phyloP scores from a whole-genome alignment of 2,329 filamentous ascomycete genomes.

The Grosmannia clavigera region DNA sequence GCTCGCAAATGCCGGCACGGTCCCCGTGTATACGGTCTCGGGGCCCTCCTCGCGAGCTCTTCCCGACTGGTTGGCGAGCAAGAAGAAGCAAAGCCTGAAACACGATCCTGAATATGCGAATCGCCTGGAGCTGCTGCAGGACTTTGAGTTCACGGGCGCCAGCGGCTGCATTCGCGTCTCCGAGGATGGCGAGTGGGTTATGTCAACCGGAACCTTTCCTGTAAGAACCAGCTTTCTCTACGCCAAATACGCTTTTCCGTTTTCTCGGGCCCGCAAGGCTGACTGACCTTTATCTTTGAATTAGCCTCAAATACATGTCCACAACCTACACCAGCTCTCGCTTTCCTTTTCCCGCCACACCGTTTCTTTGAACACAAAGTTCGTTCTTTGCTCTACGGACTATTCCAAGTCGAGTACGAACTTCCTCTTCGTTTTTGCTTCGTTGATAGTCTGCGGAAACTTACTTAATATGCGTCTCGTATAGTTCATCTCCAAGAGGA shows the following conservation, averaged over 20 bases:
- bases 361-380: conserved; percentile 80
- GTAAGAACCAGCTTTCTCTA: conserved; percentile 18
- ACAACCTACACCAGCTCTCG: conserved; percentile 84
- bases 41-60: conserved; percentile 78
- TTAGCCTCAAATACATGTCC: conserved; percentile 69
- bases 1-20: conserved; percentile 13
- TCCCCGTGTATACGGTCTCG: conserved; percentile 65
- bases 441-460: conserved; percentile 27
- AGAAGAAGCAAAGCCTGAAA: conserved; percentile 83
- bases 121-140: conserved; percentile 86
- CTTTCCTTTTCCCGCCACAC: conserved; percentile 93
- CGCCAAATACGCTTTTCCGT: background rate
- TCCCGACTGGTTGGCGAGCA: conserved; percentile 88
- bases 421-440: conserved; percentile 40
- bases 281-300: background rate
- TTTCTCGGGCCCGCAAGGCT: background rate
- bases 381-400: conserved; percentile 76
- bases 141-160: conserved; percentile 82
- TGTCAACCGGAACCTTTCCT: conserved; percentile 75
- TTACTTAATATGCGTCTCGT: conserved; percentile 67
- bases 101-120: conserved; percentile 87
- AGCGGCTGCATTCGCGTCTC: conserved; percentile 81
- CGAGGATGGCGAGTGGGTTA: conserved; percentile 93
- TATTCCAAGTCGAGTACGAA: conserved; percentile 66
- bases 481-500: conserved; percentile 83